Evolutionary conservation across 2,329 filamentous ascomycete species (phyloP), one percentile per base, ranked within the genome.

Genomic region (Fusarium euwallaceae): DNA sequence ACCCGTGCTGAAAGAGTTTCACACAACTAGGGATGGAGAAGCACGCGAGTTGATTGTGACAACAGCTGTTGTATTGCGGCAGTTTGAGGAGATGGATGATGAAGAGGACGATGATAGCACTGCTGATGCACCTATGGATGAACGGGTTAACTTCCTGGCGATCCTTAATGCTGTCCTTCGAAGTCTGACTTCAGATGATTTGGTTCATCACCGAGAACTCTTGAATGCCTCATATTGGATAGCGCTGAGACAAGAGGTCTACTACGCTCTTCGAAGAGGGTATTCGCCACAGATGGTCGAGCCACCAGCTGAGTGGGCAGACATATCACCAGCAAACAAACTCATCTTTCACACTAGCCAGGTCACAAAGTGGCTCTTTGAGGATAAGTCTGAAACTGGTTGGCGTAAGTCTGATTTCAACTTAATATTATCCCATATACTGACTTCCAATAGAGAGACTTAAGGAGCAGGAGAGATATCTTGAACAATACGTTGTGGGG

Each of bases 201-300:
- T 78, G 1, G 64, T 71, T 0, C 64, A 76, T 4, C 72, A 62
- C 0, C 27, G 75, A 6, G 74, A 74, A 0, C 27, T 78, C 0
- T 32, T 78, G 0, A 70, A 77, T 1, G 74, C 72, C 0, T 78
- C 76, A 0, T 78, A 78, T 0, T 78, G 76, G 76, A 73, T 77
- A 14, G 76, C 76, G 0, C 3, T 78, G 0, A 62, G 76, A 10
- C 76, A 78, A 1, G 76, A 78, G 1, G 72, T 78, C 0, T 78
- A 78, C 2, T 78, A 77, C 20, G 74, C 76, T 0, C 58, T 78
- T 2, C 37, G 76, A 0, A 62, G 68, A 17, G 74, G 76, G 0
- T 78, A 75, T 0, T 67, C 76, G 0, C 74, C 76, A 0, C 76
- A 78, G 7, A 78, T 78, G 61, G 76, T 76, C 0, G 76, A 78